Conservation (phyloP, 139 green algal genomes). For the Mychonastes homosphaera region DNA sequence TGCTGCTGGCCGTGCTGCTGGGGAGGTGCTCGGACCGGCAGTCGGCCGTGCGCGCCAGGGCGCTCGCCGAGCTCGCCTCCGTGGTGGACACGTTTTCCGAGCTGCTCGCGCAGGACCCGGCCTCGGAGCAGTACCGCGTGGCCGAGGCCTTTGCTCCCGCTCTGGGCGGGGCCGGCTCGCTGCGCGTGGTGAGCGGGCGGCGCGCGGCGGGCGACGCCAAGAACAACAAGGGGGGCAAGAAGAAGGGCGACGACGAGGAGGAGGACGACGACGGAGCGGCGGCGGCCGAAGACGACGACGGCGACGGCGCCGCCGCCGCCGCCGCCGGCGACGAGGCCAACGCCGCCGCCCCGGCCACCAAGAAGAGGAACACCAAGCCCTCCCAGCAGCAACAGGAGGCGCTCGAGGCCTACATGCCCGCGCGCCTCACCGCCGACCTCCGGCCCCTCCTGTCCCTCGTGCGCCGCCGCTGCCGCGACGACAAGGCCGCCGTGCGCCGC, state of each 20-base stretch:
- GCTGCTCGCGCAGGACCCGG: constrained; percentile 8
- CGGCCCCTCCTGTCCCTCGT: constrained; percentile 29
- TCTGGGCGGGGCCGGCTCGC: constrained; percentile 14
- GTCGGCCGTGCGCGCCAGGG: constrained; percentile 36
- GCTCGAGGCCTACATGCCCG: constrained; percentile 13
- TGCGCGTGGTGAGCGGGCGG: constrained; percentile 16
- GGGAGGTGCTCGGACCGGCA: constrained; percentile 22
- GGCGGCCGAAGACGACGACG: background rate
- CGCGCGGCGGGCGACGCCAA: background rate
- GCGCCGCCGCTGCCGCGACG: constrained; percentile 41
- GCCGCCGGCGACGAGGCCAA: background rate
- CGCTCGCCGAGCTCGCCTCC: constrained; percentile 34
- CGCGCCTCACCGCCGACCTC: constrained; percentile 32
- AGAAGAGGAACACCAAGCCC: background rate
- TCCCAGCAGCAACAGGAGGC: background rate
- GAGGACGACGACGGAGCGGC: constrained; percentile 3
- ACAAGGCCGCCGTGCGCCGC: constrained; percentile 59
- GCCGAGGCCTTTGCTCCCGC: constrained; percentile 24
- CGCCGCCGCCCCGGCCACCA: background rate
- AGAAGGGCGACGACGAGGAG: constrained; percentile 5
- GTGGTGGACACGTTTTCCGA: constrained; percentile 21
- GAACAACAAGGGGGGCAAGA: background rate
- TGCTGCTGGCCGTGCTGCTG: constrained; percentile 44
- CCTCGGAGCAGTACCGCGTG: constrained; percentile 1
- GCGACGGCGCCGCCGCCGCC: background rate